Evolutionary conservation across 352 stramenopile genomes (phyloP).

Genomic region (Phytophthora sp.): DNA sequence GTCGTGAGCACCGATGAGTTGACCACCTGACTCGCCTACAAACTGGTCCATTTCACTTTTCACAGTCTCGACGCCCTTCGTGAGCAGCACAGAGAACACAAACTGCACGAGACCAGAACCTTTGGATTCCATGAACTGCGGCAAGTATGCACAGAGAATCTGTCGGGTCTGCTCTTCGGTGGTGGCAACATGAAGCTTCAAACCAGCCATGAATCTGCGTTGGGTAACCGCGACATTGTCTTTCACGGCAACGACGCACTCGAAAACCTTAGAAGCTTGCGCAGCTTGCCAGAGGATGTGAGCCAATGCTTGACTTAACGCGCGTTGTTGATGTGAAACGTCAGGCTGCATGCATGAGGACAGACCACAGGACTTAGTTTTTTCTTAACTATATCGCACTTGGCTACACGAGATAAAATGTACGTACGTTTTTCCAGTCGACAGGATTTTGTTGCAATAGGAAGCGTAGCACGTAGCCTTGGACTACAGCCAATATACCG

Average conservation of each 20-base stretch:
- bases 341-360: conserved; percentile 40
- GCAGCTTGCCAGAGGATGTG: conserved; percentile 77
- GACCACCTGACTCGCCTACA: conserved; percentile 50
- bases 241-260: conserved; percentile 54
- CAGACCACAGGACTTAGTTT: conserved; percentile 14
- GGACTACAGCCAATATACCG: conserved; percentile 93
- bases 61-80: conserved; percentile 61
- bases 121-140: conserved; percentile 58
- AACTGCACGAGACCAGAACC: conserved; percentile 80
- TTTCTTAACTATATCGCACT: conserved; percentile 9
- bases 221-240: conserved; percentile 1
- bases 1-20: conserved; percentile 86
- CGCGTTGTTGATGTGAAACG: conserved; percentile 42
- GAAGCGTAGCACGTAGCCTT: conserved; percentile 91
- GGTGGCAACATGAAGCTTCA: conserved; percentile 42
- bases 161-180: conserved; percentile 44
- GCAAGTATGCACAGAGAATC: conserved; percentile 40
- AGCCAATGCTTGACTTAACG: conserved; percentile 55
- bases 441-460: conserved; percentile 49
- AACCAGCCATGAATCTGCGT: conserved; percentile 54
- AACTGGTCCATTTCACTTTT: conserved; percentile 88
- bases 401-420: conserved; percentile 2
- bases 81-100: conserved; percentile 69
- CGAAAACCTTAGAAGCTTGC: conserved; percentile 15
- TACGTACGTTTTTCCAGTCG: conserved; percentile 74